These are phyloP conservation scores for Salix viminalis DNA, from an alignment of 345 rosid species.

Conservation along the genomic window DNA sequence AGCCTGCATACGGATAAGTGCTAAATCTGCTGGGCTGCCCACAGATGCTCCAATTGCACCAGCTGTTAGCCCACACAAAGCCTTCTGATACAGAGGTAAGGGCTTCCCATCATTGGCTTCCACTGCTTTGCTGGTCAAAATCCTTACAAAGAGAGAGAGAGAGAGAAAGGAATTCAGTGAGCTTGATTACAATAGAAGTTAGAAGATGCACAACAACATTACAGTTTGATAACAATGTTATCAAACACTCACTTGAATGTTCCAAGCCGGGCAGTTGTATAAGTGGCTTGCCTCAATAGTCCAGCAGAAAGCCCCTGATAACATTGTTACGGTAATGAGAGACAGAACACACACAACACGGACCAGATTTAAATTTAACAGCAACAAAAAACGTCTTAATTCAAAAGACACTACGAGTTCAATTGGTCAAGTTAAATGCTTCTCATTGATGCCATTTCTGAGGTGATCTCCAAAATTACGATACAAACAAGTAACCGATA, in stretches of 20 bases:
- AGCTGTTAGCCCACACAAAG: constrained; percentile 94
- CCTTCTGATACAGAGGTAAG: constrained; percentile 94
- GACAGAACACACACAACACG: background rate
- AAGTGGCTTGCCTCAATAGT: constrained; percentile 93
- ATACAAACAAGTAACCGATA: background rate
- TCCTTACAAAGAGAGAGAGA: constrained; percentile 34
- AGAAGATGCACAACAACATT: background rate
- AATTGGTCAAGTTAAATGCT: background rate
- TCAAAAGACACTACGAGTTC: background rate
- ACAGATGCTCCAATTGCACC: constrained; percentile 94
- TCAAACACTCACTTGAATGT: constrained; percentile 68
- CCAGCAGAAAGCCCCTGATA: constrained; percentile 93
- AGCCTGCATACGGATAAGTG: constrained; percentile 98
- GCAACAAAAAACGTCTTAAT: background rate
- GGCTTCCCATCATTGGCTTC: constrained; percentile 96
- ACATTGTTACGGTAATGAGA: background rate
- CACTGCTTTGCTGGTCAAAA: constrained; percentile 80
- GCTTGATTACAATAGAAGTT: background rate
- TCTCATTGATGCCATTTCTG: background rate
- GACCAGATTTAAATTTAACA: background rate
- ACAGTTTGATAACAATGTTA: background rate
- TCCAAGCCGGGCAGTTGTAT: constrained; percentile 96
- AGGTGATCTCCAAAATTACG: background rate
- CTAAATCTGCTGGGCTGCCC: constrained; percentile 95
- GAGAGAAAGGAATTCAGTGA: background rate